Conservation (phyloP, 108 stramenopile species). For the Nitzschia sp. region DNA sequence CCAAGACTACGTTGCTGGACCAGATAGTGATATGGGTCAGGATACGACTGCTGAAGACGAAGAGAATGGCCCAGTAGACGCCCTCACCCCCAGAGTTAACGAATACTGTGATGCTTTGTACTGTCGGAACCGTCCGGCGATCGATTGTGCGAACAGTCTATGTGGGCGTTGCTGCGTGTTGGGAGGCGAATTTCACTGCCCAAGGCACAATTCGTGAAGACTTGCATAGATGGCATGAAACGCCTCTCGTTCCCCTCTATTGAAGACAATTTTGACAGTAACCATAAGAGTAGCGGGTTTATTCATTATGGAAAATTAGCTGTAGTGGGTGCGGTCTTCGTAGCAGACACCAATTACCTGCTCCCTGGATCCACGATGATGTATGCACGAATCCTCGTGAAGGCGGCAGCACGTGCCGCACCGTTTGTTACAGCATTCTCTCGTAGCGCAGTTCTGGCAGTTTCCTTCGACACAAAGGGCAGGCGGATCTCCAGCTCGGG, state of each 20-base stretch:
- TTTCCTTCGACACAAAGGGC: neutral
- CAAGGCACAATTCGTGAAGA: constrained; percentile 39
- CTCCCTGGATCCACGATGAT: too few relatives aligned
- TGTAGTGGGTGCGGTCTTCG: too few relatives aligned
- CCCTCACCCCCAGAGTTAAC: neutral
- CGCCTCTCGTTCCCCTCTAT: too few relatives aligned
- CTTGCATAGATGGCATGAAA: too few relatives aligned
- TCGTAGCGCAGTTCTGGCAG: neutral
- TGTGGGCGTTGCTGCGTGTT: constrained; percentile 49
- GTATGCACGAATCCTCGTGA: neutral
- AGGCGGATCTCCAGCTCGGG: neutral
- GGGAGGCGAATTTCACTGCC: constrained; percentile 32
- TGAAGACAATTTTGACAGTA: too few relatives aligned
- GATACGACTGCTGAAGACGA: neutral
- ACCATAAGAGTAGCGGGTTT: too few relatives aligned
- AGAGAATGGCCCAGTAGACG: neutral
- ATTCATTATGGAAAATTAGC: too few relatives aligned
- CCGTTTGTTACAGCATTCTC: constrained; percentile 1
- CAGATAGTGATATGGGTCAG: neutral
- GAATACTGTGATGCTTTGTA: neutral
- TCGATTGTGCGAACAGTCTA: constrained; percentile 36
- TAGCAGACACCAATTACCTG: too few relatives aligned
- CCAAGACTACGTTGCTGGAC: neutral
- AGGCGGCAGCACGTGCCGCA: neutral
- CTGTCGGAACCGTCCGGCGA: constrained; percentile 40